Conservation (phyloP, 495 filamentous ascomycete species). For the Xylaria palmicola region DNA sequence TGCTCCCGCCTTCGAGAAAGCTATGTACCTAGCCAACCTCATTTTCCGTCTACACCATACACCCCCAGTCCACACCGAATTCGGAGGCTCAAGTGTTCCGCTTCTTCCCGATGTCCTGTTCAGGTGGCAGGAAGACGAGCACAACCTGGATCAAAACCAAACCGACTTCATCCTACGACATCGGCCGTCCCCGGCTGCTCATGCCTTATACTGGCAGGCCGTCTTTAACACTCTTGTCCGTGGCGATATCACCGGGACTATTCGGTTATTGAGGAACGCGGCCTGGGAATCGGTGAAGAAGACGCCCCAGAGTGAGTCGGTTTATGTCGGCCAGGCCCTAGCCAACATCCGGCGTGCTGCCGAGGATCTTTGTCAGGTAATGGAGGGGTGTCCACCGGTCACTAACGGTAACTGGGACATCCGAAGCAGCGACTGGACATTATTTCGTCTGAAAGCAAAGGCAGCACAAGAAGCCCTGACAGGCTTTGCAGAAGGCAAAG, state of each 20-base stretch:
- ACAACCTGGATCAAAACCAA: conserved; percentile 61
- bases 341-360: conserved; percentile 69
- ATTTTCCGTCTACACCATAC: conserved; percentile 76
- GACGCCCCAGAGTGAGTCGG: conserved; percentile 49
- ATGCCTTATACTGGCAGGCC: conserved; percentile 76
- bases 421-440: conserved; percentile 68
- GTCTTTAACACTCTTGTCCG: conserved; percentile 66
- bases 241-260: conserved; percentile 63
- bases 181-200: conserved; percentile 68
- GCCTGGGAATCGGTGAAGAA: conserved; percentile 69
- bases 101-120: conserved; percentile 73
- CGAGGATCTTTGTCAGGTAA: conserved; percentile 59
- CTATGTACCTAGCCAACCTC: conserved; percentile 68
- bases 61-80: conserved; percentile 39
- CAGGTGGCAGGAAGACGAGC: conserved; percentile 71
- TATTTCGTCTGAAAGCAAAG: conserved; percentile 70
- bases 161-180: conserved; percentile 58
- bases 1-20: conserved; percentile 62
- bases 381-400: conserved; percentile 69
- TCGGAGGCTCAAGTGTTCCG: conserved; percentile 31
- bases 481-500: conserved; percentile 71
- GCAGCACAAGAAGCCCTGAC: conserved; percentile 65
- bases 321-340: conserved; percentile 70
- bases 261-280: conserved; percentile 63
- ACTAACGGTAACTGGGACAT: conserved; percentile 70